These are phyloP conservation scores for Cladophialophora exuberans DNA, from an alignment of 2,329 filamentous ascomycete genomes.

Conservation along the genomic window DNA sequence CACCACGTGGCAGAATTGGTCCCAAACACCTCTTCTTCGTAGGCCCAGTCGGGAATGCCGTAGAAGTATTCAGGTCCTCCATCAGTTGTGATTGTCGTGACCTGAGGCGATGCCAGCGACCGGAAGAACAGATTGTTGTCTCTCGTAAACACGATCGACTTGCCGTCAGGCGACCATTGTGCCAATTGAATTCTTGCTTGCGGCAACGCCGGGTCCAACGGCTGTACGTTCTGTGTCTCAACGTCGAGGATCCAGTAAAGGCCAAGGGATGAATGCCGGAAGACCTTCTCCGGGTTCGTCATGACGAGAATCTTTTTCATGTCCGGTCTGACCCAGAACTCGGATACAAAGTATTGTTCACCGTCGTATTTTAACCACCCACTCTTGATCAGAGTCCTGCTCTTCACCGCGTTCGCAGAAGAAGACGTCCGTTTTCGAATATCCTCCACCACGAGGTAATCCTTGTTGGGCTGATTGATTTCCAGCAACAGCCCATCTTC, in stretches of 20 bases:
- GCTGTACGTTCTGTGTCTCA: constrained; percentile 72
- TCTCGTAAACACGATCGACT: constrained; percentile 85
- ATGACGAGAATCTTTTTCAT: constrained; percentile 84
- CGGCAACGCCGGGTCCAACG: constrained; percentile 71
- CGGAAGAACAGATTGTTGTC: constrained; percentile 90
- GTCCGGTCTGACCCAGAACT: constrained; percentile 77
- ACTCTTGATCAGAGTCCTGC: constrained; percentile 75
- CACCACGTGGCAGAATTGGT: constrained; percentile 91
- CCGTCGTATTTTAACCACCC: constrained; percentile 64
- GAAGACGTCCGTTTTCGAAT: constrained; percentile 62
- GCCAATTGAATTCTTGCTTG: constrained; percentile 77
- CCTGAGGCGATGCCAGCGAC: constrained; percentile 61
- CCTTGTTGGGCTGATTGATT: constrained; percentile 62
- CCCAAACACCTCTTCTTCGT: constrained; percentile 81
- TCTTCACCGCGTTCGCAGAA: constrained; percentile 47
- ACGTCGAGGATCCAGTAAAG: constrained; percentile 94
- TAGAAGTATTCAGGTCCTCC: constrained; percentile 91
- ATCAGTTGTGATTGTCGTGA: constrained; percentile 79
- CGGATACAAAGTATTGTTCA: constrained; percentile 58
- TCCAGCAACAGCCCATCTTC: constrained; percentile 83
- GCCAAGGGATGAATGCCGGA: constrained; percentile 86
- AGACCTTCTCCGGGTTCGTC: constrained; percentile 73
- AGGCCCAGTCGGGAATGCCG: constrained; percentile 96
- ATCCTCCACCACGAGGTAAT: constrained; percentile 85
- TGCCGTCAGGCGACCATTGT: constrained; percentile 83